These are phyloP conservation scores for Bacterosira constricta DNA, from an alignment of 108 stramenopile species.

Conservation along the genomic window DNA sequence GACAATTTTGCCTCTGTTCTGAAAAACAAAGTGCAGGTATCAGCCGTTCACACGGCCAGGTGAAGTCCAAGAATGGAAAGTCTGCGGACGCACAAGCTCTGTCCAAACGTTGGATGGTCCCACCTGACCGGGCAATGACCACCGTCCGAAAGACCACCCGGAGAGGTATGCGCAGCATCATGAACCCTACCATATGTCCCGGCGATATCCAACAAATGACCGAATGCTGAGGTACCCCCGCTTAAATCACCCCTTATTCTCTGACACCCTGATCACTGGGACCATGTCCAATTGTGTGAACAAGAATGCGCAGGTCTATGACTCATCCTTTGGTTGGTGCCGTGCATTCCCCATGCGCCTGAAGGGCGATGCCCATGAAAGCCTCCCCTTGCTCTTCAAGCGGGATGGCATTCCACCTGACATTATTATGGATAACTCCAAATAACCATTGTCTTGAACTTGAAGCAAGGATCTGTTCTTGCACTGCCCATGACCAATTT, in stretches of 20 bases:
- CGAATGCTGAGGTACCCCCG: slow-evolving; percentile 16
- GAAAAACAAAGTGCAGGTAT: no score
- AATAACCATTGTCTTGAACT: no score
- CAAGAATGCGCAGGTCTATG: slow-evolving; percentile 30
- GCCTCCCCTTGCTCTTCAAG: slow-evolving; percentile 19
- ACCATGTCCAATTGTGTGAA: slow-evolving; percentile 12
- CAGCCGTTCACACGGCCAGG: no score
- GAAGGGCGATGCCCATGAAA: slow-evolving; percentile 30
- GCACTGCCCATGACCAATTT: no score
- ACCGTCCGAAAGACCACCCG: slow-evolving; percentile 40
- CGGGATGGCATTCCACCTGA: slow-evolving; percentile 30
- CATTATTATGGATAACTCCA: slow-evolving; percentile 38
- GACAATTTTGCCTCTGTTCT: no score
- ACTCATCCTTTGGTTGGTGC: slow-evolving; percentile 23
- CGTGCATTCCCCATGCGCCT: slow-evolving; percentile 27
- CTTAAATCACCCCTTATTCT: slow-evolving; percentile 16
- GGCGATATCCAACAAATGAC: slow-evolving; percentile 10
- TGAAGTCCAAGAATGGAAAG: not conserved
- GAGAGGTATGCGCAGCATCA: slow-evolving; percentile 7
- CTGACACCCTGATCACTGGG: slow-evolving; percentile 26
- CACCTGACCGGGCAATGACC: slow-evolving; percentile 20
- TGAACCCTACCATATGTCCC: slow-evolving; percentile 15
- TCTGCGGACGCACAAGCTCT: not conserved
- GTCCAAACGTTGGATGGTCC: slow-evolving; percentile 22
- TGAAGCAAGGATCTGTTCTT: no score